Percentiles rank a stretch among this genome's conserved stretches.
phyloP scores from a whole-genome alignment of 345 rosid genomes.

The Citrus hindsii region DNA sequence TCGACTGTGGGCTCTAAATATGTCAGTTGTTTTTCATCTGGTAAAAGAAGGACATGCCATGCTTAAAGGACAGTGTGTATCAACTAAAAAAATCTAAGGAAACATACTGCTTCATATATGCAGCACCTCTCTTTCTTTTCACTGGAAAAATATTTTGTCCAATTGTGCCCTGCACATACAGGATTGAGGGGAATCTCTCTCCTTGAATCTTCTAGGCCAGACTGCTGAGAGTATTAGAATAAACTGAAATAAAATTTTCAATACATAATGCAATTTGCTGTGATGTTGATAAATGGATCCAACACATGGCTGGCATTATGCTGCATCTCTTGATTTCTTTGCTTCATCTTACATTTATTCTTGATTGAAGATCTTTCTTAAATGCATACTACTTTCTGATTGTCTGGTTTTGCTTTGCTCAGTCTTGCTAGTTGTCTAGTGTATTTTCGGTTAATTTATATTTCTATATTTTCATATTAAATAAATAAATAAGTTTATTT shows the following conservation, averaged over 20 bases:
- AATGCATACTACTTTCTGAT: background rate
- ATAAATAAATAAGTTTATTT: too few species aligned
- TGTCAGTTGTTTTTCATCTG: background rate
- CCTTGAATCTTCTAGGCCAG: background rate
- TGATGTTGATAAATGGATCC: background rate
- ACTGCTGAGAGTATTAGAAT: background rate
- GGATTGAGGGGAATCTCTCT: background rate
- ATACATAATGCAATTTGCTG: background rate
- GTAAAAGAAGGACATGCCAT: background rate
- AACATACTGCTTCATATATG: background rate
- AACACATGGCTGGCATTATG: background rate
- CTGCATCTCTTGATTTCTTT: background rate
- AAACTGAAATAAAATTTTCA: background rate
- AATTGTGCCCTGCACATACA: background rate
- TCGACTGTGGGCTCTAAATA: background rate
- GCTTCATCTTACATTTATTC: background rate
- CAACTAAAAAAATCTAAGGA: background rate
- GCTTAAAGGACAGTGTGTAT: too few species aligned
- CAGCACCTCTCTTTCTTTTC: background rate
- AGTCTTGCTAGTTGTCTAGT: conserved; percentile 61
- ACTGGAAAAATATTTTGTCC: background rate
- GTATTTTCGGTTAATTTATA: conserved; percentile 23
- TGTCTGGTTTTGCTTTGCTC: conserved; percentile 15
- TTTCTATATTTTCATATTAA: too few species aligned
- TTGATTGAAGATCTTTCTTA: background rate